phyloP scores from a whole-genome alignment of 1,139 yeast species.

The Taphrina flavorubra region DNA sequence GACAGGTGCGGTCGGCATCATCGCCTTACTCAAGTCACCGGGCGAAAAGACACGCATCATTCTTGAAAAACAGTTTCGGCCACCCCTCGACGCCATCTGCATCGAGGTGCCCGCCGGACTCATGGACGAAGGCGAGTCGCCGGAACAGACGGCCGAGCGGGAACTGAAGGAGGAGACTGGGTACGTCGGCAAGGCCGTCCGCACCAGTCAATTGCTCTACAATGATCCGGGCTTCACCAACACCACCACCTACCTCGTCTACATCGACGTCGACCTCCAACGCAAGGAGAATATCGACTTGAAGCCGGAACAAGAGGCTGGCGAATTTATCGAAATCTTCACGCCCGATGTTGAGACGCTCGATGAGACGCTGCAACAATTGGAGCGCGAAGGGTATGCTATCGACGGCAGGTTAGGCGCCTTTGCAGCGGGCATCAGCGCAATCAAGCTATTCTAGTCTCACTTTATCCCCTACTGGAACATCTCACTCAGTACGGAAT shows the following conservation, averaged over 20 bases:
- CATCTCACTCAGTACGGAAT: constrained; percentile 18
- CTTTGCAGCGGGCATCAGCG: constrained; percentile 39
- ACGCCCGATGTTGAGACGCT: constrained; percentile 34
- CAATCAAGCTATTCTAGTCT: constrained; percentile 17
- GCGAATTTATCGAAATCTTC: constrained; percentile 48
- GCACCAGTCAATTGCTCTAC: constrained; percentile 64
- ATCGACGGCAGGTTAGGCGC: constrained; percentile 41
- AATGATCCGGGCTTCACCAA: constrained; percentile 92
- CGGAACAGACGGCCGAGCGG: constrained; percentile 80
- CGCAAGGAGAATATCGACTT: constrained; percentile 73
- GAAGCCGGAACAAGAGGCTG: constrained; percentile 75
- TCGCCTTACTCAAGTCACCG: constrained; percentile 41
- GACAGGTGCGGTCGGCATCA: constrained; percentile 43
- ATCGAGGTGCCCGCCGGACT: constrained; percentile 96
- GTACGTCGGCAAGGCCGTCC: constrained; percentile 67
- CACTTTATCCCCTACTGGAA: neutral
- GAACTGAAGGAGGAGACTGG: constrained; percentile 94
- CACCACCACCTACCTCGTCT: constrained; percentile 81
- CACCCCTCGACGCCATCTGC: constrained; percentile 43
- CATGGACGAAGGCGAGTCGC: constrained; percentile 79
- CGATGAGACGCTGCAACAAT: constrained; percentile 29
- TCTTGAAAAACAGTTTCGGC: constrained; percentile 42
- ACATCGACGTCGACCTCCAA: constrained; percentile 73
- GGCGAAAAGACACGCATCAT: constrained; percentile 34
- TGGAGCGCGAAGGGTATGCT: constrained; percentile 41